A percentile compares a stretch with the other conserved stretches of the same genome.
Evolutionary conservation across 2,329 filamentous ascomycete species (phyloP).

Genomic region (Verticillium tricorpus): DNA sequence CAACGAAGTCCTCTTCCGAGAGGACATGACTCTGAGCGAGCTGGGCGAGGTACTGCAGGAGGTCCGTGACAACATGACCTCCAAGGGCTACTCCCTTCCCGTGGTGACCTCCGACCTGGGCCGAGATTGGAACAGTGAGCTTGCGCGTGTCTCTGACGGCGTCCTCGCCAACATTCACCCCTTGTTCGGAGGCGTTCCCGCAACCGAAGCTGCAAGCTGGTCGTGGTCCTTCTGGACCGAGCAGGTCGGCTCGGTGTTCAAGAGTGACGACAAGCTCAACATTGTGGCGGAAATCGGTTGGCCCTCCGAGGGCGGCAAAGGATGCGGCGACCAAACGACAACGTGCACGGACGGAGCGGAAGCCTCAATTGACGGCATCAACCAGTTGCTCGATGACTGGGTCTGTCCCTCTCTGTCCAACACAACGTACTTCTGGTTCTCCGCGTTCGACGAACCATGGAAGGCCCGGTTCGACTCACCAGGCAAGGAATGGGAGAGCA

Average conservation of each 20-base stretch:
- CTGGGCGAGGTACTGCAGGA: conserved; percentile 61
- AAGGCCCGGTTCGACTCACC: conserved; percentile 69
- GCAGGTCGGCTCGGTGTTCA: conserved; percentile 63
- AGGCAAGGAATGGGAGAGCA: conserved; percentile 81
- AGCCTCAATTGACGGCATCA: conserved; percentile 75
- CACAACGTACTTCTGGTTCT: conserved; percentile 97
- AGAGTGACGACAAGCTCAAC: conserved; percentile 59
- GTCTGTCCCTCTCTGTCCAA: conserved; percentile 77
- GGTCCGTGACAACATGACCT: conserved; percentile 69
- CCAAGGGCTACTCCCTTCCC: conserved; percentile 57
- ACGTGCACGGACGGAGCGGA: conserved; percentile 57
- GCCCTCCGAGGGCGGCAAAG: conserved; percentile 77
- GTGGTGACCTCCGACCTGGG: conserved; percentile 87
- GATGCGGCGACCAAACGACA: conserved; percentile 53
- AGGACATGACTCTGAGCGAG: conserved; percentile 64
- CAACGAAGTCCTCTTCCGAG: conserved; percentile 72
- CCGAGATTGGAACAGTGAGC: conserved; percentile 71
- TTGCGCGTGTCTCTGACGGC: conserved; percentile 71
- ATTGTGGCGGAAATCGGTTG: conserved; percentile 90
- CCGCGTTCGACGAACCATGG: conserved; percentile 96
- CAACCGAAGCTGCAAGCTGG: conserved; percentile 68
- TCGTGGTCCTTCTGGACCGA: conserved; percentile 76
- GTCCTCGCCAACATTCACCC: conserved; percentile 97
- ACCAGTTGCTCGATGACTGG: conserved; percentile 81
- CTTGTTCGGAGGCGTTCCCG: conserved; percentile 80